These are phyloP conservation scores for Termitomyces sp. DNA, from an alignment of 768 basidiomycete genomes.

Conservation along the genomic window DNA sequence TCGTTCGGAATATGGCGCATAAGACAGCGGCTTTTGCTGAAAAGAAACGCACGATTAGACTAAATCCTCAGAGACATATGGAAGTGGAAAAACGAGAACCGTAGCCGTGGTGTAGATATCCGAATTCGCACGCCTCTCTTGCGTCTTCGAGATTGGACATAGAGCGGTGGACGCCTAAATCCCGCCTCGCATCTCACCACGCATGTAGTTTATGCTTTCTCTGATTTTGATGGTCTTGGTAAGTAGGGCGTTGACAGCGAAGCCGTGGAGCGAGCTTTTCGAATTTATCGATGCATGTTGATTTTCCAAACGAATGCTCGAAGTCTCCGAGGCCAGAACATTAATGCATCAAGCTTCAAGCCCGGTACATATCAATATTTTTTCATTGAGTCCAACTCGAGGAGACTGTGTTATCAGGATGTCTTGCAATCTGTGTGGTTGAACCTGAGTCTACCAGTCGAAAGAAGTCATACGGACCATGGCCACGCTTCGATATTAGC, in stretches of 20 bases:
- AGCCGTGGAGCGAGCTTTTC: neutral
- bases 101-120: too few species aligned
- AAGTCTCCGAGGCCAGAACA: too few species aligned
- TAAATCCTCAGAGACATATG: neutral
- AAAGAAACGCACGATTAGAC: neutral
- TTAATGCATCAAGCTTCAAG: too few species aligned
- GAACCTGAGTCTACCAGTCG: too few species aligned
- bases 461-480: neutral
- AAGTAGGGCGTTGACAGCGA: neutral
- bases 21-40: neutral
- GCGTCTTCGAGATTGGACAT: neutral
- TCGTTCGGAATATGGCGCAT: neutral
- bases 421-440: neutral
- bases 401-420: neutral
- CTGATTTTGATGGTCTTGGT: neutral
- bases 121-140: neutral
- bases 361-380: too few species aligned
- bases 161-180: neutral
- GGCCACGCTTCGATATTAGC: slow-evolving; percentile 16
- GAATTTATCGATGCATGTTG: neutral
- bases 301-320: neutral
- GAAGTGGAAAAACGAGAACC: too few species aligned
- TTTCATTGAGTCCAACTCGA: neutral
- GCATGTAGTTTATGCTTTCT: neutral
- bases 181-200: neutral